Evolutionary conservation across 2,329 filamentous ascomycete genomes (phyloP).

Genomic region (Cladosporium sp.): DNA sequence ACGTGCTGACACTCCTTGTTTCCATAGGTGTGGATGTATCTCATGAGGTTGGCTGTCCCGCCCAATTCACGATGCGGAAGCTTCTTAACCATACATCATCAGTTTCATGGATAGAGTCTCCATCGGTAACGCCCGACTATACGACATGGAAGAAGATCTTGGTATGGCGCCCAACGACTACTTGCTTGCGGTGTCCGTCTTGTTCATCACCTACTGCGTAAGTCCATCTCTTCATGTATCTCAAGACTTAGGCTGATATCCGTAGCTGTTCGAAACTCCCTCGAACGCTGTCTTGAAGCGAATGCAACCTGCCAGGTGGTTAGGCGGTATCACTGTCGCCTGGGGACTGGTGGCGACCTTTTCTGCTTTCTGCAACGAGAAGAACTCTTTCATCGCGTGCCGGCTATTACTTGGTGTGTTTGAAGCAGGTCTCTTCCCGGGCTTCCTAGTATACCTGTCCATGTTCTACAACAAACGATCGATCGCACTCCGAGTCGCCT

Average conservation of each 20-base stretch:
- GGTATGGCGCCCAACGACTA: slow-evolving; percentile 39
- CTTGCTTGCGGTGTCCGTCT: slow-evolving; percentile 17
- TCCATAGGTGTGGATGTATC: slow-evolving; percentile 1
- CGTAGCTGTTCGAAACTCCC: slow-evolving; percentile 54
- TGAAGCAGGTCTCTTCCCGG: slow-evolving; percentile 45
- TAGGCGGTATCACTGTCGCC: slow-evolving; percentile 29
- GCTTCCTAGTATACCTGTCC: slow-evolving; percentile 37
- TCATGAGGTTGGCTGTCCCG: background rate
- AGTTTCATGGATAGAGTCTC: slow-evolving; percentile 46
- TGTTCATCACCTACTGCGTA: slow-evolving; percentile 29
- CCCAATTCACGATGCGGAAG: background rate
- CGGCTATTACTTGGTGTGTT: slow-evolving; percentile 27
- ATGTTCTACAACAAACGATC: slow-evolving; percentile 44
- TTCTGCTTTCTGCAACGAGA: slow-evolving; percentile 44
- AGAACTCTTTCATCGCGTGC: slow-evolving; percentile 39
- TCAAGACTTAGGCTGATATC: slow-evolving; percentile 47
- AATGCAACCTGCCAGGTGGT: slow-evolving; percentile 34
- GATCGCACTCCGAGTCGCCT: slow-evolving; percentile 38
- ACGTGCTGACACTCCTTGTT: background rate
- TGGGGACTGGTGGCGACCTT: slow-evolving; percentile 43
- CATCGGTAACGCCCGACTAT: slow-evolving; percentile 40
- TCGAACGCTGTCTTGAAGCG: slow-evolving; percentile 48
- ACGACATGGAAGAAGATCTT: slow-evolving; percentile 44
- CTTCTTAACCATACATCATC: background rate
- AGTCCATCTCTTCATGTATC: slow-evolving; percentile 44